These are phyloP conservation scores for Xylaria digitata DNA, from an alignment of 2,329 filamentous ascomycete species.

Conservation along the genomic window DNA sequence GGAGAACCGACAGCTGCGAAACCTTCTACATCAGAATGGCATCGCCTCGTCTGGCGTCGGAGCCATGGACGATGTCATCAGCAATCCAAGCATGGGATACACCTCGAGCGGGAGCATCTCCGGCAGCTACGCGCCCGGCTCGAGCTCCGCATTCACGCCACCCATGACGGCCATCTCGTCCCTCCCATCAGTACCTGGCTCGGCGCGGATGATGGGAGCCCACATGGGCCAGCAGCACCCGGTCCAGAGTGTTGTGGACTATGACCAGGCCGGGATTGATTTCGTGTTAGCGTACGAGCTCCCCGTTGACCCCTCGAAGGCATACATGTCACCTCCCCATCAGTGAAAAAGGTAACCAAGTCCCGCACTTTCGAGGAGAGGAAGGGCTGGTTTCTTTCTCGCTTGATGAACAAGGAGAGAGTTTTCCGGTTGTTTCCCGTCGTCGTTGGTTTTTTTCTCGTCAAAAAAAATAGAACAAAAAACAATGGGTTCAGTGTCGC, in stretches of 20 bases:
- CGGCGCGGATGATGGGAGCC: slow-evolving; percentile 49
- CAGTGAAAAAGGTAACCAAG: slow-evolving; percentile 55
- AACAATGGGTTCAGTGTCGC: slow-evolving; percentile 48
- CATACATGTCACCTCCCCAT: slow-evolving; percentile 74
- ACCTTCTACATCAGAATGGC: slow-evolving; percentile 65
- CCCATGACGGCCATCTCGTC: slow-evolving; percentile 59
- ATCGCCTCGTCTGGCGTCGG: slow-evolving; percentile 53
- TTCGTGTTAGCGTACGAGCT: slow-evolving; percentile 88
- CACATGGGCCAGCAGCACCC: slow-evolving; percentile 49
- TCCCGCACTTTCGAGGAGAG: slow-evolving; percentile 39
- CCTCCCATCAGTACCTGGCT: slow-evolving; percentile 54
- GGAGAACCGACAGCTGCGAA: slow-evolving; percentile 81
- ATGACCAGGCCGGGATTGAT: slow-evolving; percentile 87
- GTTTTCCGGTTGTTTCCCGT: slow-evolving; percentile 34
- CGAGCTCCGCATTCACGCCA: slow-evolving; percentile 61
- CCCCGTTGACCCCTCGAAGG: slow-evolving; percentile 65
- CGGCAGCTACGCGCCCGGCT: slow-evolving; percentile 68
- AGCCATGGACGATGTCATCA: slow-evolving; percentile 57
- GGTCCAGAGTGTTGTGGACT: slow-evolving; percentile 66
- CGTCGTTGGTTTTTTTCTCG: slow-evolving; percentile 20
- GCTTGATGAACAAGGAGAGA: slow-evolving; percentile 41
- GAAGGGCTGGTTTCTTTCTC: slow-evolving; percentile 43
- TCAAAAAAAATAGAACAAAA: slow-evolving; percentile 5
- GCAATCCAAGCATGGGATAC: slow-evolving; percentile 61
- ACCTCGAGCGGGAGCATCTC: slow-evolving; percentile 68